Evolutionary conservation across 305 asterid species (phyloP), one percentile per base, ranked within the genome.

Genomic region (Solanum chacoense): DNA sequence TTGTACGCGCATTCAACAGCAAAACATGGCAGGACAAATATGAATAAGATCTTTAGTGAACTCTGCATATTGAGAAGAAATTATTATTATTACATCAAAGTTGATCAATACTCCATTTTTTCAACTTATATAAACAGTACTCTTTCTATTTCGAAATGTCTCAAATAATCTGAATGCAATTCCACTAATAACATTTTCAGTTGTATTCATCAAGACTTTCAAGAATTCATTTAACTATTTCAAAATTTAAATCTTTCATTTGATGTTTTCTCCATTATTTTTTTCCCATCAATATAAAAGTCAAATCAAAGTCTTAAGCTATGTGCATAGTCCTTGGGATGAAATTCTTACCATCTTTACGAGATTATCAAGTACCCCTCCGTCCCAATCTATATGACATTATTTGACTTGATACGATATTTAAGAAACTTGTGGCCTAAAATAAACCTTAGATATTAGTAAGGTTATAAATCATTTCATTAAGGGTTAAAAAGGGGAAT

Each of bases 11-110:
- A 65, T 91, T 96, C 97, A 69, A 93, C 97, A 38, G 94, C 93
- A 85, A 97, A 97, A 93, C 98, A 96, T 16, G 99, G 99, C 10
- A 94, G 89, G 59, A 96, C 98, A 84, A 97, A 93, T 91, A 92
- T 89, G 94, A 95, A 93, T n/a, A 97, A 86, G 86, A 97, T 91
- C 90, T 95, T 93, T 90, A 94, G 85, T 12, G 98, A 97, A 81
- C 96, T 93, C 99, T 97, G 97, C 96, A 90, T 11, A 29, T 45
- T 29, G 12, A 73, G n/a, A 88, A 65, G 22, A 88, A 55, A 26
- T 88, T 4, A 32, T 29, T 4, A 32, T 29, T 59, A 45, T 80
- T 37, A 67, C 37, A 12, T 32, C 28, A 74, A 78, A 78, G 34
- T 37, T 78, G 85, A 78, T 78, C 85, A 37, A 37, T 37, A n/a